phyloP scores from a whole-genome alignment of 768 basidiomycete species.

The Boletus reticuloceps region DNA sequence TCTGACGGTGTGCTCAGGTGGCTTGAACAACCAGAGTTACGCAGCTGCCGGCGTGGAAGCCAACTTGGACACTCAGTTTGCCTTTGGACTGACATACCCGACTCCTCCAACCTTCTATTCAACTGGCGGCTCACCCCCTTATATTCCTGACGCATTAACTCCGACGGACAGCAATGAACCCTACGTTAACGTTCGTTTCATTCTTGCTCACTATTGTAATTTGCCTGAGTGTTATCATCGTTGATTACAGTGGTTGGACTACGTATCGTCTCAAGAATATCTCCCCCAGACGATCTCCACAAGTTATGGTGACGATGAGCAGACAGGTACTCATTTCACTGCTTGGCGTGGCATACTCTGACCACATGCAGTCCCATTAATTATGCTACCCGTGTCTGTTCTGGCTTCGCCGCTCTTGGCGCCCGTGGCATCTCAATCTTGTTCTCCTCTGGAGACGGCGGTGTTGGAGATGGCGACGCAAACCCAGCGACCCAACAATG shows the following conservation, averaged over 20 bases:
- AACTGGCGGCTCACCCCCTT: constrained; percentile 61
- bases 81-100: constrained; percentile 61
- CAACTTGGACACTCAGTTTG: constrained; percentile 66
- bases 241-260: constrained; percentile 57
- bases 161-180: constrained; percentile 49
- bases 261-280: constrained; percentile 43
- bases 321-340: constrained; percentile 44
- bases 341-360: not conserved
- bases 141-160: constrained; percentile 43
- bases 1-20: constrained; percentile 39
- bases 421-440: constrained; percentile 62
- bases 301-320: constrained; percentile 72
- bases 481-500: constrained; percentile 54
- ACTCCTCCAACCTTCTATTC: constrained; percentile 59
- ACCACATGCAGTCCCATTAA: constrained; percentile 45
- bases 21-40: constrained; percentile 56
- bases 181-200: constrained; percentile 37
- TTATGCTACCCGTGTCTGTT: constrained; percentile 59
- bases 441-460: constrained; percentile 66
- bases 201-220: not conserved
- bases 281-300: constrained; percentile 65
- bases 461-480: constrained; percentile 62
- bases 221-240: not conserved
- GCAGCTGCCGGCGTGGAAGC: constrained; percentile 60
- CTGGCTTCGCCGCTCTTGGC: constrained; percentile 63